Conservation (phyloP, 192 early-diverging fungal species). For the Coemansia sp. region DNA sequence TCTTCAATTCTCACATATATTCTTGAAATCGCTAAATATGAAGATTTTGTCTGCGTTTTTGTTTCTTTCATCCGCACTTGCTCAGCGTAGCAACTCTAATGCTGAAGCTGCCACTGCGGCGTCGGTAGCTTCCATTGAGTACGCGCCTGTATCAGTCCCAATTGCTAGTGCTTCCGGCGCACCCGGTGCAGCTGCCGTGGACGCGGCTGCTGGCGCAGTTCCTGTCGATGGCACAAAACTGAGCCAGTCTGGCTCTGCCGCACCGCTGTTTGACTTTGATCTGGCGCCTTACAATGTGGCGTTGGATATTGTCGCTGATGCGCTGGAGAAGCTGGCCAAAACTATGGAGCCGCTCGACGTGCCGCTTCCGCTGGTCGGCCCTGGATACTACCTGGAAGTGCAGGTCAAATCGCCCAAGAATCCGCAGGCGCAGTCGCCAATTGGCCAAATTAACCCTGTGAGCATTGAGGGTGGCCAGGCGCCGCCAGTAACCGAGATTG, state of each 20-base stretch:
- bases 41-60: slow-evolving; percentile 39
- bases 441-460: slow-evolving; percentile 31
- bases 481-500: slow-evolving; percentile 42
- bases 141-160: background rate
- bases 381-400: slow-evolving; percentile 51
- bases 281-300: slow-evolving; percentile 52
- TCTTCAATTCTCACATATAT: background rate
- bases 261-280: slow-evolving; percentile 51
- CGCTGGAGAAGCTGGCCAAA: slow-evolving; percentile 46
- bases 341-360: slow-evolving; percentile 52
- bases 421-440: slow-evolving; percentile 15
- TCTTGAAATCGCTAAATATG: slow-evolving; percentile 14
- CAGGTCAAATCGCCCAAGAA: slow-evolving; percentile 50
- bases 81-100: slow-evolving; percentile 16
- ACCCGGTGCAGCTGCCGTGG: background rate
- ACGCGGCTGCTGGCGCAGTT: background rate
- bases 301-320: slow-evolving; percentile 48
- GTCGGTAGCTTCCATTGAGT: background rate
- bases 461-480: slow-evolving; percentile 52
- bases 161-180: background rate
- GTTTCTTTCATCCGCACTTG: slow-evolving; percentile 37
- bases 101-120: background rate
- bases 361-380: slow-evolving; percentile 47
- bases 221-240: background rate
- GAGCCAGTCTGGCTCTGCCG: slow-evolving; percentile 12